Evolutionary conservation across 345 rosid genomes (phyloP).

Genomic region (Murraya paniculata): DNA sequence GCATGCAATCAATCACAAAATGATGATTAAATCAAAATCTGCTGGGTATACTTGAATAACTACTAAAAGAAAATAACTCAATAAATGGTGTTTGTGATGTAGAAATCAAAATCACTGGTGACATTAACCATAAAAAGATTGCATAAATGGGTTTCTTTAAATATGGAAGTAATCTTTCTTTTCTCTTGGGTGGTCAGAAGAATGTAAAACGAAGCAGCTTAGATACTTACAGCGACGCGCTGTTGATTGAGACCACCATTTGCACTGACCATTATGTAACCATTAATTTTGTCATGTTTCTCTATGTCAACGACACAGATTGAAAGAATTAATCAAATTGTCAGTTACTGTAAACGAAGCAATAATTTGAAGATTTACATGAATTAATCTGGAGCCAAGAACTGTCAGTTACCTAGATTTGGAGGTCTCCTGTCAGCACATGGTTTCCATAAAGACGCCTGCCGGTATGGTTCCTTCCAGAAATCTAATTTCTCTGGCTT

Average conservation of each 20-base stretch:
- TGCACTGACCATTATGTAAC: conserved; percentile 79
- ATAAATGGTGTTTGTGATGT: background rate
- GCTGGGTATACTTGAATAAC: background rate
- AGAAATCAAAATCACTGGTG: background rate
- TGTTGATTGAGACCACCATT: conserved; percentile 98
- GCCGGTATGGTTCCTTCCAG: conserved; percentile 53
- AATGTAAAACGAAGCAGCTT: background rate
- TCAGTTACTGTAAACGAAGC: background rate
- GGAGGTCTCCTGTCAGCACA: conserved; percentile 52
- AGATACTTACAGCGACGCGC: conserved; percentile 79
- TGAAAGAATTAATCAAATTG: conserved; percentile 5
- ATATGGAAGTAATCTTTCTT: background rate
- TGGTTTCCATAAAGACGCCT: conserved; percentile 73
- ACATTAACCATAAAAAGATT: background rate
- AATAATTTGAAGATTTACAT: background rate
- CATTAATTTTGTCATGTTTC: conserved; percentile 45
- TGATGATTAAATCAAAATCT: background rate
- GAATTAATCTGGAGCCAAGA: background rate
- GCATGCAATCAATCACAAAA: background rate
- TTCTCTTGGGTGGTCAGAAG: conserved; percentile 4
- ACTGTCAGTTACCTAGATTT: conserved; percentile 30
- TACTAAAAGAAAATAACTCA: background rate
- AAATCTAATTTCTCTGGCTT: conserved; percentile 44
- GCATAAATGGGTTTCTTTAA: background rate
- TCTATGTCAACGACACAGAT: conserved; percentile 31